Base-by-base conservation (phyloP, 345 rosid species). In the Capsella bursapastoris region DNA sequence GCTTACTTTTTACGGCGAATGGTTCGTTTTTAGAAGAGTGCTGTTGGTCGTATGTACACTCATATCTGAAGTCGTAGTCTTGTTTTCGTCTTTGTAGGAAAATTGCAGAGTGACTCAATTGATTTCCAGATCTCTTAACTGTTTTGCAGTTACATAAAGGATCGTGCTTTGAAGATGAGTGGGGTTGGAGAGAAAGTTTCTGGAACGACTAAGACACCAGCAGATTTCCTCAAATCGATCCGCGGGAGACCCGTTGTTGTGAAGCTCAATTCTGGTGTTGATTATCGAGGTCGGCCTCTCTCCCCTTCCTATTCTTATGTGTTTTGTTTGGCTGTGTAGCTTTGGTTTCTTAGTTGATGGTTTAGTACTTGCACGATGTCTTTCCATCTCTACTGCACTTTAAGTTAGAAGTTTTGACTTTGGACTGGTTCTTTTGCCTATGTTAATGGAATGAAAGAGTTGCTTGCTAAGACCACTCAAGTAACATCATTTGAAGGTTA, bases 161-260 rank as follows among this genome's bases (percentile, higher is more conserved):
- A 64, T 55, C 5, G 25, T 13, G 47, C 58, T 25, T 35, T 3
- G 40, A 57, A 67, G 67, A 57, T 90, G 97, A 90, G 96, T 62
- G 84, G 84, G 37, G 84, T 83, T 44, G 96, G 73, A 57, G 86
- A 85, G 79, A 85, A 85, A 81, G 85, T 76, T 37, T 75, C 80
- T 55, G 74, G 82, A 50, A 85, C 78, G 7, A 83, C 86, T 15
- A 85, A 85, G 80, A 83, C 89, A 8, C 99, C 99, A 0, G 88
- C 94, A 4, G 97, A 92, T 81, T 95, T 92, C 77, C 90, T 95
- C 75, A 95, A 95, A 66, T 95, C 99, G 0, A 92, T 92, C 29
- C 96, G 98, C 3, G 99, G 99, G 15, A 83, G 91, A 31, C 97
- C 96, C 0, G 97, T 95, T 64, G 99, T 95, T 9, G 97, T 95